Conservation (phyloP, 805 yeast species). For the Candida quercuum region DNA sequence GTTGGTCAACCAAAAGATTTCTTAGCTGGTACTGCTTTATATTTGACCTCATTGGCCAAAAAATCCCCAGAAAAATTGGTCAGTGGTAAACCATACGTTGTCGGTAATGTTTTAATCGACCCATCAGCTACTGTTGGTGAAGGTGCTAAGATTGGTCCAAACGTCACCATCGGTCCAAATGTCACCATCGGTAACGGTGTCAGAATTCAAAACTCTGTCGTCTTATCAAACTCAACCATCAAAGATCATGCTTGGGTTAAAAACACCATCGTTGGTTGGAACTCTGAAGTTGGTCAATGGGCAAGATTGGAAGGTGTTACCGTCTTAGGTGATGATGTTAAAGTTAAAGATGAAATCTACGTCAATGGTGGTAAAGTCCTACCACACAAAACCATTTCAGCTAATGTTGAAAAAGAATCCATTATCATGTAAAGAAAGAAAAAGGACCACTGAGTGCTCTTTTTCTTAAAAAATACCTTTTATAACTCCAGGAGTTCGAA, state of each 20-base stretch:
- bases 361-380: constrained; percentile 99
- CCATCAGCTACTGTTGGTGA: constrained; percentile 92
- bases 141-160: constrained; percentile 95
- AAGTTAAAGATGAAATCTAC: constrained; percentile 96
- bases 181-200: constrained; percentile 97
- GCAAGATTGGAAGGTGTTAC: constrained; percentile 97
- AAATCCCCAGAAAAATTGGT: constrained; percentile 67
- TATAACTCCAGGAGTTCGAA: too few relatives aligned
- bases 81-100: constrained; percentile 60
- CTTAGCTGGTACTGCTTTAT: constrained; percentile 90
- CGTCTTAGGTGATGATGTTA: constrained; percentile 98
- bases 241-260: constrained; percentile 98
- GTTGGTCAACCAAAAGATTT: constrained; percentile 99
- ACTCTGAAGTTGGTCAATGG: constrained; percentile 97
- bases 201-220: constrained; percentile 92
- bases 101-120: constrained; percentile 90
- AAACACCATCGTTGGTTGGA: constrained; percentile 98
- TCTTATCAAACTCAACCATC: constrained; percentile 83
- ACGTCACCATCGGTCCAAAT: constrained; percentile 96
- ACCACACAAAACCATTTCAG: constrained; percentile 95
- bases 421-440: constrained; percentile 82
- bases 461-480: not conserved
- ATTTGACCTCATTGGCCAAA: constrained; percentile 81
- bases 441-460: not conserved
- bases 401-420: constrained; percentile 95